A percentile compares a stretch with the other conserved stretches of the same genome.
phyloP scores from a whole-genome alignment of 768 basidiomycete genomes.

The Xerocomus potaroensis region DNA sequence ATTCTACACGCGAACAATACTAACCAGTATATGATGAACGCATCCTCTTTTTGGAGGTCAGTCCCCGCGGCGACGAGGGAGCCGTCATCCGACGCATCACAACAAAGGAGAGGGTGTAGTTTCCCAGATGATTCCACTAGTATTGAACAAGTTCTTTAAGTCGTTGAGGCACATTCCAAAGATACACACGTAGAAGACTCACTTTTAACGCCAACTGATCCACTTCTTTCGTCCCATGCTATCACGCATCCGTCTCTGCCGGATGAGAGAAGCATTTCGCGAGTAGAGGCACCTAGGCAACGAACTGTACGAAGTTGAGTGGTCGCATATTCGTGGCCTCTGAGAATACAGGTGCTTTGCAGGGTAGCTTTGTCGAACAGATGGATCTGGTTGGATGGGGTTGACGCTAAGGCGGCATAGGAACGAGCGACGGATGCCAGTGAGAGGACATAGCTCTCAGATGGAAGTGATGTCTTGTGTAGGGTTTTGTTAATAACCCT shows the following conservation, averaged over 20 bases:
- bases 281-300: slow-evolving; percentile 38
- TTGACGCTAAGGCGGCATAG: slow-evolving; percentile 60
- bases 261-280: slow-evolving; percentile 53
- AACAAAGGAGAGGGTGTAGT: slow-evolving; percentile 51
- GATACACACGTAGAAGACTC: slow-evolving; percentile 26
- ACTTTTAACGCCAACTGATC: slow-evolving; percentile 55
- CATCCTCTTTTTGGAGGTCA: slow-evolving; percentile 76
- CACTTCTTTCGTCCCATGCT: slow-evolving; percentile 69
- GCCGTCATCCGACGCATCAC: slow-evolving; percentile 68
- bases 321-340: slow-evolving; percentile 55
- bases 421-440: slow-evolving; percentile 47
- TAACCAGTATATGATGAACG: slow-evolving; percentile 81
- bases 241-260: slow-evolving; percentile 70
- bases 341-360: slow-evolving; percentile 40
- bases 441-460: slow-evolving; percentile 56
- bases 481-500: slow-evolving; percentile 19
- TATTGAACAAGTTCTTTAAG: slow-evolving; percentile 30
- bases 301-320: slow-evolving; percentile 49
- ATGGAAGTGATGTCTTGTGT: slow-evolving; percentile 33
- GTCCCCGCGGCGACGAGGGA: slow-evolving; percentile 78
- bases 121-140: slow-evolving; percentile 49
- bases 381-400: slow-evolving; percentile 59
- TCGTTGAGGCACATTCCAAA: slow-evolving; percentile 27
- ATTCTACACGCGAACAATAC: slow-evolving; percentile 5
- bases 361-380: slow-evolving; percentile 61